phyloP scores from a whole-genome alignment of 73 alveolate genomes.

The Diophrys sp. region DNA sequence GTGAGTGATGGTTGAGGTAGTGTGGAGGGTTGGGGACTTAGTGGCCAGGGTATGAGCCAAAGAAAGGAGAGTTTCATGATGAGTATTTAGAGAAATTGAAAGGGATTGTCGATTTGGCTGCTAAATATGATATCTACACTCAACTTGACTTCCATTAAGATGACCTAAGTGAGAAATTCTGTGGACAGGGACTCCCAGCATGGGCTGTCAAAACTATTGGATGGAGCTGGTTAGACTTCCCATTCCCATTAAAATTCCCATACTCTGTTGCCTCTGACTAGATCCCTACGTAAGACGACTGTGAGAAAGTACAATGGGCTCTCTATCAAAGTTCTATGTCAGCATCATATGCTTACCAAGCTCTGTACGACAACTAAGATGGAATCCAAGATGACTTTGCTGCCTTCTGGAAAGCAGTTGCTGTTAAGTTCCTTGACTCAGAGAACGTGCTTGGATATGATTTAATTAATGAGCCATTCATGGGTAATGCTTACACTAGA shows the following conservation, averaged over 20 bases:
- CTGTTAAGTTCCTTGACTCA: conserved; percentile 48
- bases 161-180: background rate
- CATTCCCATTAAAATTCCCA: background rate
- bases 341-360: conserved; percentile 3
- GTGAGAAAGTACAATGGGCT: conserved; percentile 6
- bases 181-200: background rate
- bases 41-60: no score
- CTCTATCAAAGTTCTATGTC: background rate
- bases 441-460: conserved; percentile 78
- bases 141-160: conserved; percentile 1
- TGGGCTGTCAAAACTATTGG: background rate
- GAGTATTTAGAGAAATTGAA: background rate
- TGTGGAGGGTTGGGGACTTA: no score
- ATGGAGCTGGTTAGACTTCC: background rate
- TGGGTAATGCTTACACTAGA: conserved; percentile 63
- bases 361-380: conserved; percentile 59
- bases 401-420: conserved; percentile 75
- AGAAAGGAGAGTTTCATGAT: no score
- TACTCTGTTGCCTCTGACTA: background rate
- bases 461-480: conserved; percentile 83
- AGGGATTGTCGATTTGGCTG: background rate
- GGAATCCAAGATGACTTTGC: conserved; percentile 74
- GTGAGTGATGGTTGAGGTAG: no score
- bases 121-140: background rate
- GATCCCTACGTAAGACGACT: background rate